Evolutionary conservation across 2,329 filamentous ascomycete species (phyloP).

Genomic region (Cadophora malorum): DNA sequence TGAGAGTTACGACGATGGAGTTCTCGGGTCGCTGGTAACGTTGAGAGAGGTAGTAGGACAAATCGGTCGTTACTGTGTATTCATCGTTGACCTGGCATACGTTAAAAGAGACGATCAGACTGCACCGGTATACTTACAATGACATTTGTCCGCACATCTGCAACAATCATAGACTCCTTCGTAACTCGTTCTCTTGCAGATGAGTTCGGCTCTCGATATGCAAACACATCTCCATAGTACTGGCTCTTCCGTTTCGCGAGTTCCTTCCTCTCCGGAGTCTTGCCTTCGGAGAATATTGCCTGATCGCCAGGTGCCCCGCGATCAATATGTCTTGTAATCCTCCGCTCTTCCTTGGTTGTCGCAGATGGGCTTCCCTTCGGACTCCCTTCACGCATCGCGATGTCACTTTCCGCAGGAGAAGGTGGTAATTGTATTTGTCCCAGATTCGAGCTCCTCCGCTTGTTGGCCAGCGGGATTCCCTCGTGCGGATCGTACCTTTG

Average conservation of each 20-base stretch:
- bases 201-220: conserved; percentile 41
- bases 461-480: conserved; percentile 6
- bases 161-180: conserved; percentile 57
- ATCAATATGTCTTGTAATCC: conserved; percentile 40
- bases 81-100: conserved; percentile 72
- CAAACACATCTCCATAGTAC: conserved; percentile 47
- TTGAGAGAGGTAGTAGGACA: conserved; percentile 74
- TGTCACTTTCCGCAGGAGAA: conserved; percentile 40
- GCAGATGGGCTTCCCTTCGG: conserved; percentile 29
- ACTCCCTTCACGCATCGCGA: conserved; percentile 30
- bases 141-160: conserved; percentile 69
- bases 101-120: conserved; percentile 36
- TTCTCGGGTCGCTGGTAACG: conserved; percentile 78
- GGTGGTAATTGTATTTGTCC: conserved; percentile 37
- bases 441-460: conserved; percentile 23
- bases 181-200: conserved; percentile 42
- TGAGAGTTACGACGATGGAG: conserved; percentile 77
- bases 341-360: conserved; percentile 32
- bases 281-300: conserved; percentile 37
- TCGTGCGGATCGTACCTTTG: conserved; percentile 27
- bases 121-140: conserved; percentile 55
- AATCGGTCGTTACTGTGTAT: conserved; percentile 73
- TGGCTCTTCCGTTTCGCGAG: conserved; percentile 42
- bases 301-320: conserved; percentile 43
- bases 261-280: conserved; percentile 41